phyloP scores from a whole-genome alignment of 2,329 filamentous ascomycete genomes.

The Alternaria triticina region DNA sequence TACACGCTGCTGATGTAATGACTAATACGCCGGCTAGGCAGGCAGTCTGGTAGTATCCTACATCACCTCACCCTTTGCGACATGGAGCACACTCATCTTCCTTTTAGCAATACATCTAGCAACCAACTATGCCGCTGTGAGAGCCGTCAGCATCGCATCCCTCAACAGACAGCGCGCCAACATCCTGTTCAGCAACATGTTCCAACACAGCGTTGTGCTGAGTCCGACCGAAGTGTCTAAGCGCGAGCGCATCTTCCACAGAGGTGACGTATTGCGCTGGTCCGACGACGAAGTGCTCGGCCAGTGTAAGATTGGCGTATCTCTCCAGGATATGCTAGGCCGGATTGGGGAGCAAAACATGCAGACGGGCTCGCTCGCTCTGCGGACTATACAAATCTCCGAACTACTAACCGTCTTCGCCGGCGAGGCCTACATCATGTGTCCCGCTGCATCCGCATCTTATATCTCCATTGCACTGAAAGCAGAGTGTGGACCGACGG shows the following conservation, averaged over 20 bases:
- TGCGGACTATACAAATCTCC: constrained; percentile 51
- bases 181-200: constrained; percentile 68
- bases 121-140: constrained; percentile 87
- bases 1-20: not conserved
- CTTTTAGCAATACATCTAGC: constrained; percentile 78
- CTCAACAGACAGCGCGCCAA: constrained; percentile 87
- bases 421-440: constrained; percentile 67
- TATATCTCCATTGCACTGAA: constrained; percentile 69
- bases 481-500: constrained; percentile 55
- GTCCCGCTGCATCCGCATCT: constrained; percentile 48
- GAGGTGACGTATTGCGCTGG: constrained; percentile 70
- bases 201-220: constrained; percentile 55
- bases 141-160: constrained; percentile 80
- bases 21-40: constrained; percentile 51
- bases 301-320: constrained; percentile 61
- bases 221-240: constrained; percentile 69
- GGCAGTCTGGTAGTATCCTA: constrained; percentile 82
- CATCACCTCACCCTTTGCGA: constrained; percentile 72
- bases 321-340: constrained; percentile 47
- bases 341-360: constrained; percentile 34
- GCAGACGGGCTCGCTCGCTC: constrained; percentile 33
- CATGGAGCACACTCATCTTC: constrained; percentile 74
- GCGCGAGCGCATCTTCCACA: constrained; percentile 65
- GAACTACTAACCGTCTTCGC: constrained; percentile 59
- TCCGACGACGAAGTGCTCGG: constrained; percentile 56